phyloP scores from a whole-genome alignment of 2,329 filamentous ascomycete genomes.

The Sarocladiaceae sp. region DNA sequence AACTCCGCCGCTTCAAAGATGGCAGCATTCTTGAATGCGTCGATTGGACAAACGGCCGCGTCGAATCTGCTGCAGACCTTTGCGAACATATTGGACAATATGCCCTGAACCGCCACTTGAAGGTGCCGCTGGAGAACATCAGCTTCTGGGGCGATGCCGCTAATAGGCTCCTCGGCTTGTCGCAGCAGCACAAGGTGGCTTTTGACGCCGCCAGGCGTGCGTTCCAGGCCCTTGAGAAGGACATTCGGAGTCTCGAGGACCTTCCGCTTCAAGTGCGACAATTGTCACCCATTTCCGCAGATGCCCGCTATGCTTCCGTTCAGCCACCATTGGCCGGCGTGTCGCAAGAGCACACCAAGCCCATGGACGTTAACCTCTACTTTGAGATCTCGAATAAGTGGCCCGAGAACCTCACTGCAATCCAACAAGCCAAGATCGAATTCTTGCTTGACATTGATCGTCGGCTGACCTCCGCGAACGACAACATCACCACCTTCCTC shows the following conservation, averaged over 20 bases:
- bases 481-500: constrained; percentile 61
- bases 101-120: constrained; percentile 66
- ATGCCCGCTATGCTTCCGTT: constrained; percentile 70
- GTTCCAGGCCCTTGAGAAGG: constrained; percentile 69
- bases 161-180: constrained; percentile 3
- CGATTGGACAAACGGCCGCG: constrained; percentile 65
- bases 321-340: constrained; percentile 34
- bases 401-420: constrained; percentile 87
- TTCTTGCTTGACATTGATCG: constrained; percentile 76
- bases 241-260: constrained; percentile 74
- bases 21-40: constrained; percentile 91
- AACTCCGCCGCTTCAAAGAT: constrained; percentile 91
- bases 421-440: constrained; percentile 90
- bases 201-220: constrained; percentile 69
- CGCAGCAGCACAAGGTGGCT: constrained; percentile 30
- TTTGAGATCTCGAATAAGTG: constrained; percentile 92
- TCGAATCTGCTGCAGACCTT: constrained; percentile 52
- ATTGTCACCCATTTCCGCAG: constrained; percentile 66
- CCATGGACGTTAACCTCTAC: constrained; percentile 77
- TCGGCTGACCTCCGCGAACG: constrained; percentile 59
- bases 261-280: constrained; percentile 84
- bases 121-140: constrained; percentile 50
- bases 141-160: constrained; percentile 42
- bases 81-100: constrained; percentile 77
- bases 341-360: constrained; percentile 39